A percentile compares a stretch with the other conserved stretches of the same genome.
Evolutionary conservation across 2,329 filamentous ascomycete species (phyloP).

Genomic region (Ceratocystis destructans): DNA sequence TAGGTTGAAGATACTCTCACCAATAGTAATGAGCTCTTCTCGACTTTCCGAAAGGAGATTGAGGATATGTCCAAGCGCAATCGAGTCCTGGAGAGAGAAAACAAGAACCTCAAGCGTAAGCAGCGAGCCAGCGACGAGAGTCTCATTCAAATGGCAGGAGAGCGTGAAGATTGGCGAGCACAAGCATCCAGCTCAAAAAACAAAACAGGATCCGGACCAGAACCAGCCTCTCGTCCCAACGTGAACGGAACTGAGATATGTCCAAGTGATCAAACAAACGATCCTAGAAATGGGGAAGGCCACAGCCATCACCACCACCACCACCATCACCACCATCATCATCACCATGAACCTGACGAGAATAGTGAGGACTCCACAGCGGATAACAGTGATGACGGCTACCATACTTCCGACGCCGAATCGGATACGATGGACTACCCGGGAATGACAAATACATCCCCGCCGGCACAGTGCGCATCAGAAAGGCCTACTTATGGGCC

Average conservation of each 20-base stretch:
- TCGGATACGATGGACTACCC: slow-evolving; percentile 11
- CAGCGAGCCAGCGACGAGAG: slow-evolving; percentile 89
- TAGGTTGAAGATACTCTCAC: slow-evolving; percentile 97
- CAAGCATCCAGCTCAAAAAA: slow-evolving; percentile 39
- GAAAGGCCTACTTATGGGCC: slow-evolving; percentile 15
- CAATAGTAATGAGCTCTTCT: slow-evolving; percentile 93
- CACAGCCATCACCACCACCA: slow-evolving; percentile 2
- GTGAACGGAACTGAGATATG: slow-evolving; percentile 9
- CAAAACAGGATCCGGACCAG: slow-evolving; percentile 35
- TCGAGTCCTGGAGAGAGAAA: slow-evolving; percentile 91
- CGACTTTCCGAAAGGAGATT: slow-evolving; percentile 97
- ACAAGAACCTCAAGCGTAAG: slow-evolving; percentile 77
- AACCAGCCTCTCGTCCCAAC: background rate
- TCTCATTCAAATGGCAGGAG: slow-evolving; percentile 94
- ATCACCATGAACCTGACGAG: slow-evolving; percentile 6
- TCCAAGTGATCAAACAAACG: background rate
- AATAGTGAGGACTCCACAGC: slow-evolving; percentile 6
- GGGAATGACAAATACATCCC: background rate
- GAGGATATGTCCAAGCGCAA: slow-evolving; percentile 99
- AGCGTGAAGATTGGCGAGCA: slow-evolving; percentile 61
- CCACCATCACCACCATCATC: background rate
- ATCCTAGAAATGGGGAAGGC: background rate
- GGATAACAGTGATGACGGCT: slow-evolving; percentile 13
- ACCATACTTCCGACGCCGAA: slow-evolving; percentile 11
- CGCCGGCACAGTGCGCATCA: background rate